A percentile compares a stretch with the other conserved stretches of the same genome.
These are phyloP conservation scores for Cladobotryum protrusum DNA, from an alignment of 2,329 filamentous ascomycete species.

Conservation along the genomic window DNA sequence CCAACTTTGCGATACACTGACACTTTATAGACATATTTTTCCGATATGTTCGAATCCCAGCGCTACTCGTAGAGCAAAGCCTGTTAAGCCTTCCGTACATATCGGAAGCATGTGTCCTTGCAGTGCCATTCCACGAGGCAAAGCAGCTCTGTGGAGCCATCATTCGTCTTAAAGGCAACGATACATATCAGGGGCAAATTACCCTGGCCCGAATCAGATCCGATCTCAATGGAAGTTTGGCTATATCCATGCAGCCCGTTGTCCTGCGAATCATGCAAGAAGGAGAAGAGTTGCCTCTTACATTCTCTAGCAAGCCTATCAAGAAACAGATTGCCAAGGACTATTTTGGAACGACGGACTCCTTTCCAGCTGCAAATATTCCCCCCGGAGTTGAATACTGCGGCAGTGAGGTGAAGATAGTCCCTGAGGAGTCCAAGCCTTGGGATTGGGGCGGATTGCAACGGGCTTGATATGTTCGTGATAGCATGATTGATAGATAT, in stretches of 20 bases:
- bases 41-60: conserved; percentile 4
- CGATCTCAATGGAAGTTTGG: conserved; percentile 6
- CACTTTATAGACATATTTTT: conserved; percentile 1
- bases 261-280: conserved; percentile 7
- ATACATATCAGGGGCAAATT: neutral
- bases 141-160: conserved; percentile 13
- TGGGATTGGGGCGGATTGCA: conserved; percentile 6
- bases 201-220: conserved; percentile 2
- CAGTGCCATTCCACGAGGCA: conserved; percentile 7
- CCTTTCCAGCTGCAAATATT: neutral
- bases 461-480: neutral
- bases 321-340: neutral
- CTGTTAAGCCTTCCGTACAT: conserved; percentile 12
- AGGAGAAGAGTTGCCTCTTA: neutral
- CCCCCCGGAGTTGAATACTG: neutral
- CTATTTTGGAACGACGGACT: neutral
- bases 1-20: neutral
- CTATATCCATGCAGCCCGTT: conserved; percentile 6
- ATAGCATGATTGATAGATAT: no score
- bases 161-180: conserved; percentile 1
- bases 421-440: neutral
- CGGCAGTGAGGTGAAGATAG: neutral
- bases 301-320: neutral
- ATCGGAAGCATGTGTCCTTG: conserved; percentile 11
- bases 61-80: conserved; percentile 7